Conservation (phyloP, 306 rosid genomes). For the Dryas alaskensis region DNA sequence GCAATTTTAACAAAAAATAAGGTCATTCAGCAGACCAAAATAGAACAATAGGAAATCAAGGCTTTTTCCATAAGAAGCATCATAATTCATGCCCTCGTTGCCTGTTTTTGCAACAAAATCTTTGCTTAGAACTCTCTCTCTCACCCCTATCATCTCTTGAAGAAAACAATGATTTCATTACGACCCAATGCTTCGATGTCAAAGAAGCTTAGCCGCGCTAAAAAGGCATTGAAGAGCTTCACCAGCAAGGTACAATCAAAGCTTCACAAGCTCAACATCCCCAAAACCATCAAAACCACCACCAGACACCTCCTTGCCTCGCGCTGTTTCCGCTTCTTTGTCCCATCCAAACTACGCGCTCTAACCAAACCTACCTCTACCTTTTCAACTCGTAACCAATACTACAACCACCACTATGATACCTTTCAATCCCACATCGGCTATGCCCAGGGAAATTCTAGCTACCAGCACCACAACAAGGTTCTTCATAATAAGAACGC, state of each 20-base stretch:
- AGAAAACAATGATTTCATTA: background rate
- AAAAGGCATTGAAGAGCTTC: slow-evolving; percentile 59
- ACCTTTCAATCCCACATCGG: background rate
- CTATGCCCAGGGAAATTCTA: background rate
- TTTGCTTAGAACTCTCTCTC: background rate
- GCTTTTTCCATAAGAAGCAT: slow-evolving; percentile 9
- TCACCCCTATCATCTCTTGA: background rate
- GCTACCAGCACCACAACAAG: slow-evolving; percentile 15
- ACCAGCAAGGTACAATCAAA: slow-evolving; percentile 37
- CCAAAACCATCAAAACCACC: slow-evolving; percentile 35
- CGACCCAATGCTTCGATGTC: slow-evolving; percentile 32
- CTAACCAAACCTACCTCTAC: slow-evolving; percentile 29
- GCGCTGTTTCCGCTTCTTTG: slow-evolving; percentile 29
- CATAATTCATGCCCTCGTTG: background rate
- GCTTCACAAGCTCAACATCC: slow-evolving; percentile 39
- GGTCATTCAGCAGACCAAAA: background rate
- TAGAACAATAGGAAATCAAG: background rate
- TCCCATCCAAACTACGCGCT: slow-evolving; percentile 40
- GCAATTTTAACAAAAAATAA: background rate
- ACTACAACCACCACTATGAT: slow-evolving; percentile 14
- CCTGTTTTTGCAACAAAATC: background rate
- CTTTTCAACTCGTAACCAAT: background rate
- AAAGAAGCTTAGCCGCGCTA: slow-evolving; percentile 58
- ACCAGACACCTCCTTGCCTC: slow-evolving; percentile 38
- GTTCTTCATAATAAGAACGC: slow-evolving; percentile 27